Evolutionary conservation across 257 asterid species (phyloP).

Genomic region (Primulina eburnea): DNA sequence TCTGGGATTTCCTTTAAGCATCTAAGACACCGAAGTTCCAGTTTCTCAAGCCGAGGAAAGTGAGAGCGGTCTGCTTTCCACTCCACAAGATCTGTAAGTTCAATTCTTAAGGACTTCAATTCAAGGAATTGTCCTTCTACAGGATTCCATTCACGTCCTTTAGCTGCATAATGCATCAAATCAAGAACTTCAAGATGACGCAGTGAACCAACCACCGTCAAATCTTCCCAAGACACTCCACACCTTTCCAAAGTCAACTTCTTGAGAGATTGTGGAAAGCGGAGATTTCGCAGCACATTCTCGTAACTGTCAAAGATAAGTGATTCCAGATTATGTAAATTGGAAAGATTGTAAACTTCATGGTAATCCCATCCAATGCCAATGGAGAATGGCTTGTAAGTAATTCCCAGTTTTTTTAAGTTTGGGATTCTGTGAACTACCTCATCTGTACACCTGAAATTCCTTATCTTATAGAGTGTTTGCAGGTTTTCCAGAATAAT

Average conservation of each 20-base stretch:
- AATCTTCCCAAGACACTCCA: constrained; percentile 4
- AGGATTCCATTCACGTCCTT: constrained; percentile 21
- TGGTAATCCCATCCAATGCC: not conserved
- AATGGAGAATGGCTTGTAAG: rapidly evolving
- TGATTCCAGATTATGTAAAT: constrained; percentile 7
- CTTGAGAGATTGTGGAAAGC: constrained; percentile 1
- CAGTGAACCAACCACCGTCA: constrained; percentile 7
- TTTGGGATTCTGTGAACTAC: not conserved
- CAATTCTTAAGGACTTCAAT: constrained; percentile 2
- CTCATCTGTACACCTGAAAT: not conserved
- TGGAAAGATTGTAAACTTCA: not conserved
- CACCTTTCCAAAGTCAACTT: constrained; percentile 13
- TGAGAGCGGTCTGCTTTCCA: constrained; percentile 19
- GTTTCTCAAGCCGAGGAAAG: constrained; percentile 22
- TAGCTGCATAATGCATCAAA: not conserved
- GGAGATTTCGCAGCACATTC: not conserved
- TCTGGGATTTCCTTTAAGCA: constrained; percentile 4
- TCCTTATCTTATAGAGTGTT: not conserved
- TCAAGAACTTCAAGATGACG: constrained; percentile 28
- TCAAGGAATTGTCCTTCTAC: constrained; percentile 11
- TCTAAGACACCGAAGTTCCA: not conserved
- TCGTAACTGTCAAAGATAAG: not conserved
- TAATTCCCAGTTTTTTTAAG: not conserved
- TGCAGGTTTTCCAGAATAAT: not conserved
- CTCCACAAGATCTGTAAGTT: not conserved